Conservation (phyloP, 176 grass and related monocot species). For the Areca catechu region DNA sequence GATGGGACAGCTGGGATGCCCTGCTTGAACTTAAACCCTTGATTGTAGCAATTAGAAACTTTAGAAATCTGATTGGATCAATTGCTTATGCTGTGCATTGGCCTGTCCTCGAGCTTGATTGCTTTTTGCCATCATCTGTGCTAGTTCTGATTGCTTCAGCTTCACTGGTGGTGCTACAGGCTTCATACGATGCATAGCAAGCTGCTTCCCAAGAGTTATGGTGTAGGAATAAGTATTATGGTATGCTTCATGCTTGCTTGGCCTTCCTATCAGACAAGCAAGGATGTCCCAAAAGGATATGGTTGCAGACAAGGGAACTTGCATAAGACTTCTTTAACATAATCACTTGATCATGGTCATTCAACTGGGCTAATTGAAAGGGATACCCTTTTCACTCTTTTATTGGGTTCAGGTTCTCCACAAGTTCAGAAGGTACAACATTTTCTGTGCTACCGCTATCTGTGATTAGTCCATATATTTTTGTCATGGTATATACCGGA, state of each 20-base stretch:
- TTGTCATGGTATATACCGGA: no score
- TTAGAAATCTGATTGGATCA: background rate
- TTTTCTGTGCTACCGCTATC: no score
- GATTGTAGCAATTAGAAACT: background rate
- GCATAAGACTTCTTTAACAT: background rate
- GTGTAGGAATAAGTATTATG: background rate
- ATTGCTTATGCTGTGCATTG: background rate
- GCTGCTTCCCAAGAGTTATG: background rate
- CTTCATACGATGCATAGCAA: background rate
- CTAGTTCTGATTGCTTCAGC: background rate
- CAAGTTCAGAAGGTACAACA: no score
- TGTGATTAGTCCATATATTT: no score
- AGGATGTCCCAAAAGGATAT: background rate
- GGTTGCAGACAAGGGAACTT: background rate
- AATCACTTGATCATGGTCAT: no score
- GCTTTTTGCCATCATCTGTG: background rate
- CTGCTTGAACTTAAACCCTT: no score
- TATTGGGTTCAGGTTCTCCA: no score
- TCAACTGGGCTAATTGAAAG: no score
- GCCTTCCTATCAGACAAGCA: background rate
- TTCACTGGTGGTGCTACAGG: background rate
- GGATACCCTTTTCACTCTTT: no score
- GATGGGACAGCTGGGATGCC: no score
- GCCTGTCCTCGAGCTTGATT: background rate
- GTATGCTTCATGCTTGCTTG: background rate